Conservation (phyloP, 2,329 filamentous ascomycete genomes). For the Colletotrichum orbiculare region DNA sequence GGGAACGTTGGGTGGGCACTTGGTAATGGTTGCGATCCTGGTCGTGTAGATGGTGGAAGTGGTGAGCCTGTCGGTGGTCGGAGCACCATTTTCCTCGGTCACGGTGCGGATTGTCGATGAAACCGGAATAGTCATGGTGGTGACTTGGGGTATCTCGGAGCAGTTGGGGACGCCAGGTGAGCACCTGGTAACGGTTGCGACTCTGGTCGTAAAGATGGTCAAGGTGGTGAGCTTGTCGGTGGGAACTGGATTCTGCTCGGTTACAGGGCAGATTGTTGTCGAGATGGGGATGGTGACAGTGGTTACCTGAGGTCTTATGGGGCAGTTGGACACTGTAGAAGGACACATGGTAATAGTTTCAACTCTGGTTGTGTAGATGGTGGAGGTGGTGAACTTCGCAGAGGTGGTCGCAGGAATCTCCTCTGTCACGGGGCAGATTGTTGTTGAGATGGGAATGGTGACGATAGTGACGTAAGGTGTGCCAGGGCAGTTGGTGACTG, state of each 20-base stretch:
- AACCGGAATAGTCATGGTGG: constrained; percentile 48
- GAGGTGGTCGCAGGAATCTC: not conserved
- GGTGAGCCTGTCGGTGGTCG: not conserved
- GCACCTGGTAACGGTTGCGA: constrained; percentile 36
- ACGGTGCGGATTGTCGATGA: constrained; percentile 52
- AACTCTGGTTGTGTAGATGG: constrained; percentile 53
- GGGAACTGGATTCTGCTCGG: not conserved
- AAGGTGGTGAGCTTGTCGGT: constrained; percentile 29
- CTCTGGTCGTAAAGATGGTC: constrained; percentile 37
- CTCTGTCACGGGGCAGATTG: constrained; percentile 53
- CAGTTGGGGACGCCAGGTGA: constrained; percentile 25
- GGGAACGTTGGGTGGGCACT: constrained; percentile 26
- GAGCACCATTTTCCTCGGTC: not conserved
- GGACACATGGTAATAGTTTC: constrained; percentile 68
- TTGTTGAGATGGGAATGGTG: constrained; percentile 49
- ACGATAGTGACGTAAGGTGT: constrained; percentile 49
- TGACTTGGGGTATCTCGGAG: constrained; percentile 43
- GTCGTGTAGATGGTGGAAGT: constrained; percentile 39
- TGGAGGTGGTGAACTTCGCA: constrained; percentile 41
- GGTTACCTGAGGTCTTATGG: constrained; percentile 43
- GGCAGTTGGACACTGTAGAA: constrained; percentile 52
- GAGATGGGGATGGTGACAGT: constrained; percentile 47
- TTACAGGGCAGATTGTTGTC: constrained; percentile 54
- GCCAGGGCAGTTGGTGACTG: constrained; percentile 50
- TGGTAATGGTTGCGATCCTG: constrained; percentile 34